phyloP scores from a whole-genome alignment of 805 yeast genomes.

The Scheffersomyces lignosus region DNA sequence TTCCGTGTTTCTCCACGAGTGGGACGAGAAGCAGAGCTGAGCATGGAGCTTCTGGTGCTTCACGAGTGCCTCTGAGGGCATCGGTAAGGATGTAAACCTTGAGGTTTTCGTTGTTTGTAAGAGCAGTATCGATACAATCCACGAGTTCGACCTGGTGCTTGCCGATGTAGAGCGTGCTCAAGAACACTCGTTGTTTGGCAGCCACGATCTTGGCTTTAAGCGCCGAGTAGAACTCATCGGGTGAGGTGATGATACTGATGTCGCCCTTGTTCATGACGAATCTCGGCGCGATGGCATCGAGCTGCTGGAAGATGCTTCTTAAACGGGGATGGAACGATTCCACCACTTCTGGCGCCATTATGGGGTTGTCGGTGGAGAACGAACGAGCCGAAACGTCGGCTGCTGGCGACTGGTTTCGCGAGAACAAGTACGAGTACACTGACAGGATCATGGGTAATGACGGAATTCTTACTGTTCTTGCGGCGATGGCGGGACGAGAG shows the following conservation, averaged over 20 bases:
- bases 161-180: constrained; percentile 87
- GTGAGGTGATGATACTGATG: constrained; percentile 62
- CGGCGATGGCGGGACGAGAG: background rate
- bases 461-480: background rate
- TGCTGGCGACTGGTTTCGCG: constrained; percentile 5
- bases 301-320: constrained; percentile 45
- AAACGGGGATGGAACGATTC: constrained; percentile 45
- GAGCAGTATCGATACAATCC: constrained; percentile 58
- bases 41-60: constrained; percentile 68
- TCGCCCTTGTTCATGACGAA: constrained; percentile 58
- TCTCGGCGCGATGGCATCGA: constrained; percentile 67
- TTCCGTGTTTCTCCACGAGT: constrained; percentile 63
- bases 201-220: constrained; percentile 60
- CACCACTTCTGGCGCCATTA: constrained; percentile 14
- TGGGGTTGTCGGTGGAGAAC: constrained; percentile 30
- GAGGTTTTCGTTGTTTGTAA: constrained; percentile 57
- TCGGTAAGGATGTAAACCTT: constrained; percentile 77
- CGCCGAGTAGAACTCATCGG: constrained; percentile 67
- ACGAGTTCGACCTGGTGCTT: constrained; percentile 76
- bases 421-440: constrained; percentile 24
- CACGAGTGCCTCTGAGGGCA: constrained; percentile 90
- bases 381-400: constrained; percentile 3
- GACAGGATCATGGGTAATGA: constrained; percentile 22
- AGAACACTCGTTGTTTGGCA: constrained; percentile 69
- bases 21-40: constrained; percentile 75